Evolutionary conservation across 495 filamentous ascomycete genomes (phyloP).

Genomic region (Elasticomyces elasticus): DNA sequence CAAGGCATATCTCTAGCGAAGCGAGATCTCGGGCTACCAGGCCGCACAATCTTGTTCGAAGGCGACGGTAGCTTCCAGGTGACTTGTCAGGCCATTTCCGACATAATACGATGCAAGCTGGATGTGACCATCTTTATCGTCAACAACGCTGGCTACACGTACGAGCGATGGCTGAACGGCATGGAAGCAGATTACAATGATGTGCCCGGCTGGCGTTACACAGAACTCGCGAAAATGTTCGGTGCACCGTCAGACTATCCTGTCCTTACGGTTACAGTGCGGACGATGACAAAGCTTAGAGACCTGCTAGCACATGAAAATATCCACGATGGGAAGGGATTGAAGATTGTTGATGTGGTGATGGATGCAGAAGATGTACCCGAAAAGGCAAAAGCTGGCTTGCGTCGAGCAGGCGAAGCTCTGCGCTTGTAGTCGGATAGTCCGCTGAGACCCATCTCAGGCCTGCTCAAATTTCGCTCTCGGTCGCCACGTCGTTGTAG

Average conservation of each 20-base stretch:
- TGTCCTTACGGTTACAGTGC: not conserved
- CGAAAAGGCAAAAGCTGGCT: constrained; percentile 11
- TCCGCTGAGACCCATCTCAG: too few species aligned
- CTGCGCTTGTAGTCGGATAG: not conserved
- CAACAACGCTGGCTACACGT: constrained; percentile 37
- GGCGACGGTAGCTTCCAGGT: constrained; percentile 83
- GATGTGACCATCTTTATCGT: constrained; percentile 55
- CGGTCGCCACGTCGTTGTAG: too few species aligned
- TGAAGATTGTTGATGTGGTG: constrained; percentile 38
- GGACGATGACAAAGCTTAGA: constrained; percentile 27
- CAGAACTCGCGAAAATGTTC: constrained; percentile 30
- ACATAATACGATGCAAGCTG: constrained; percentile 68
- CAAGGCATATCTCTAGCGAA: constrained; percentile 37
- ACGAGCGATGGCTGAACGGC: constrained; percentile 39
- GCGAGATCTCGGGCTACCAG: constrained; percentile 24
- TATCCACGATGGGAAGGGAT: constrained; percentile 33
- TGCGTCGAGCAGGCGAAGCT: constrained; percentile 3
- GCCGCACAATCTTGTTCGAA: constrained; percentile 60
- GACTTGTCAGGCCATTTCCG: constrained; percentile 76
- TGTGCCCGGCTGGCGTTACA: constrained; percentile 61
- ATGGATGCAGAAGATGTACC: constrained; percentile 41
- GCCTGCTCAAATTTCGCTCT: too few species aligned
- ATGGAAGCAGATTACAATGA: constrained; percentile 75
- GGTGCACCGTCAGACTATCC: constrained; percentile 24
- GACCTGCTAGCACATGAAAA: constrained; percentile 29